These are phyloP conservation scores for Tulasnella calospora DNA, from an alignment of 768 basidiomycete genomes.

Conservation along the genomic window DNA sequence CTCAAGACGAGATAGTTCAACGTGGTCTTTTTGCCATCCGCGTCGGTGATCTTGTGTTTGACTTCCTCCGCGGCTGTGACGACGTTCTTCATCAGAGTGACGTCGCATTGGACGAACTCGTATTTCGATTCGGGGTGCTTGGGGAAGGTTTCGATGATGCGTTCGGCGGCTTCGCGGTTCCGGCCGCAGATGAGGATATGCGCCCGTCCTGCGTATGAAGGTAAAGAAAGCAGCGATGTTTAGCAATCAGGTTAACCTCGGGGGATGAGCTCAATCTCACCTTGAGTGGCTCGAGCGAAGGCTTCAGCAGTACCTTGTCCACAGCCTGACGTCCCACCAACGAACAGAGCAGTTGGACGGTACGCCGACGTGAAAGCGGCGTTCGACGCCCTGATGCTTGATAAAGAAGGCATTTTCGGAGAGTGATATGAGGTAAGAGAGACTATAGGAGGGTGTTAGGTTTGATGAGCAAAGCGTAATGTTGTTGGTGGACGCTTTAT, in stretches of 20 bases:
- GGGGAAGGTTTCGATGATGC: slow-evolving; percentile 29
- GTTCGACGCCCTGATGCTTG: slow-evolving; percentile 12
- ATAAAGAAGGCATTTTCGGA: slow-evolving; percentile 12
- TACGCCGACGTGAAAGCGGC: slow-evolving; percentile 11
- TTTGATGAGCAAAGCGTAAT: not conserved
- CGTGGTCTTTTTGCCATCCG: not conserved
- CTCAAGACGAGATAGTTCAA: slow-evolving; percentile 26
- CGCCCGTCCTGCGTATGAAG: not conserved
- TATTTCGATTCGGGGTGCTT: slow-evolving; percentile 30
- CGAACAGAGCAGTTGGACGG: slow-evolving; percentile 26
- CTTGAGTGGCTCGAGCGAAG: slow-evolving; percentile 26
- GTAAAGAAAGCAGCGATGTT: not conserved
- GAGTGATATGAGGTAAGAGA: not conserved
- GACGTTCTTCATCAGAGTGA: slow-evolving; percentile 31
- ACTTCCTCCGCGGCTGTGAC: not conserved
- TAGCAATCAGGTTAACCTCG: not conserved
- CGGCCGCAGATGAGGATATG: slow-evolving; percentile 31
- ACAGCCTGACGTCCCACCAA: slow-evolving; percentile 27
- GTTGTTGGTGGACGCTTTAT: not conserved
- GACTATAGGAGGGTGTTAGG: not conserved
- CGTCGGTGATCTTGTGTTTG: not conserved
- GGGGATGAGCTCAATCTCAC: not conserved
- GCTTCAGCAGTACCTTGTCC: slow-evolving; percentile 25
- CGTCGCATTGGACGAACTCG: slow-evolving; percentile 35
- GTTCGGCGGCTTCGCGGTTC: slow-evolving; percentile 29